These are phyloP conservation scores for Talaromyces islandicus DNA, from an alignment of 2,329 filamentous ascomycete genomes.

Conservation along the genomic window DNA sequence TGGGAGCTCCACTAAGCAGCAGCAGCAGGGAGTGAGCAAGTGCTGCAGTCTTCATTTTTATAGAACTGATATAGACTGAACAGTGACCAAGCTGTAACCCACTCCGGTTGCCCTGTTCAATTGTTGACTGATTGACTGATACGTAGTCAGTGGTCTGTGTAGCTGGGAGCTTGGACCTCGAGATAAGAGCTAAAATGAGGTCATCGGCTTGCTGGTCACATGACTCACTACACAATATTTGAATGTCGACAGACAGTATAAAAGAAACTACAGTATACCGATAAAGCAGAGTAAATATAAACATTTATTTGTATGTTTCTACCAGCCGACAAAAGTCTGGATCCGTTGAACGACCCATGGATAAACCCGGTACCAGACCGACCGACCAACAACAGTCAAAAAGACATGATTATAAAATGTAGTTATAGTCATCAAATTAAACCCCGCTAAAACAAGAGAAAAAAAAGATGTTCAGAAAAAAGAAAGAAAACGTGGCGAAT, in stretches of 20 bases:
- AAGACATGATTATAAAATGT: background rate
- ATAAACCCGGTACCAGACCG: background rate
- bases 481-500: background rate
- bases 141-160: background rate
- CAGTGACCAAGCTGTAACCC: too few relatives aligned
- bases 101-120: background rate
- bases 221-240: background rate
- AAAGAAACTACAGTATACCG: too few relatives aligned
- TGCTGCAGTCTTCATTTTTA: background rate
- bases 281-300: background rate
- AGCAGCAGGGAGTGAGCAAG: constrained; percentile 1
- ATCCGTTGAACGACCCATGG: background rate
- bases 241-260: too few relatives aligned
- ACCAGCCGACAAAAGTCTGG: background rate
- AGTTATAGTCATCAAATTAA: background rate
- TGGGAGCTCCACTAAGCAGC: constrained; percentile 3
- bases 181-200: background rate
- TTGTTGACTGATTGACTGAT: background rate
- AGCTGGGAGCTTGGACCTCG: background rate
- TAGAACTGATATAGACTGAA: background rate
- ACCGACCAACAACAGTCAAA: background rate
- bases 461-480: background rate
- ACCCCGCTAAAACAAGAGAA: background rate
- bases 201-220: background rate
- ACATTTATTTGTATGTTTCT: background rate